Base-by-base conservation (phyloP, 805 yeast species). In the Metschnikowia koreensis region DNA sequence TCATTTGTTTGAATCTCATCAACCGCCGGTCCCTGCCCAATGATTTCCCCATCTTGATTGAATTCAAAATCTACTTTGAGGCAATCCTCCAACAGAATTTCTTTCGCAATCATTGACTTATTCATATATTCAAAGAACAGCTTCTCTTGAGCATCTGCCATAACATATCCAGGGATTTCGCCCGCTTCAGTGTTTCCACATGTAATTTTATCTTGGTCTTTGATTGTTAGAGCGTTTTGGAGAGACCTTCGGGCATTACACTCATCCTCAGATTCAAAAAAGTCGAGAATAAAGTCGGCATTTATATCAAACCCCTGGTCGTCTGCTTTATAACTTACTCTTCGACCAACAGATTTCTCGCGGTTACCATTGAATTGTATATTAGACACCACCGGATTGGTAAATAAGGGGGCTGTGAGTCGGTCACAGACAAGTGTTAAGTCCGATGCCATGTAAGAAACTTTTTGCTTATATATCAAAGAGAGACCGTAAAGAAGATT, bases 401-500 rank as follows among this genome's bases (percentile, higher is more conserved):
- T 42, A 22, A 50, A 50, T 27, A 50, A 27, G 1, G 45, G 51
- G 29, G 44, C 15, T 7, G 41, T 40, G 28, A 54, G 16, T 36
- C 62, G 51, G 26, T 56, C 53, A 31, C 44, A 52, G 4, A 59
- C 45, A 10, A 52, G 27, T 1, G 56, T 53, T 1, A 68, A 47
- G 48, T 74, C 78, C 17, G 58, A 59, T n/a, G 70, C 71, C 55
- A 78, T 73, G 56, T 74, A 75, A 3, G 74, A 75, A 0, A 79
- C 73, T 60, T 83, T 80, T 28, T 77, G 76, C 51, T 71, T 78
- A 60, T 78, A 80, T 28, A 76, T 68, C 42, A 82, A 55, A 1
- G 81, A 66, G 1, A 79, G 66, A 0, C 86, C 86, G 56, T 76
- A 72, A 50, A 82, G 60, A 9, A 82, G 62, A 46, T 65, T 74